Percentiles rank a stretch among this genome's conserved stretches.
Conservation (phyloP, 441 rosid genomes). For the Mallotus repandus region DNA sequence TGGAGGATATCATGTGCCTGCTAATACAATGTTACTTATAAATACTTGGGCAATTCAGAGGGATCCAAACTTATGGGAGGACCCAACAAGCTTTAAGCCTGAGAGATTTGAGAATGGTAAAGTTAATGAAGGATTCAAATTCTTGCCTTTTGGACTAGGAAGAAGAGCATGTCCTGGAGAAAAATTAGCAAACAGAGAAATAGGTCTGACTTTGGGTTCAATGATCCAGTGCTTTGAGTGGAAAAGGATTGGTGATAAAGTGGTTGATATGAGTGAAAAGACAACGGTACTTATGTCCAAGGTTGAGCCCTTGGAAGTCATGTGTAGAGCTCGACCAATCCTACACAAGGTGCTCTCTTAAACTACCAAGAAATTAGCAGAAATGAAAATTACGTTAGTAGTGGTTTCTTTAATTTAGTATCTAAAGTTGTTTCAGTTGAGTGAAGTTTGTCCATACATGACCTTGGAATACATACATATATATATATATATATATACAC, state of each 20-base stretch:
- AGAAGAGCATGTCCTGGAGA: slow-evolving; percentile 6
- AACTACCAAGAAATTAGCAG: no score
- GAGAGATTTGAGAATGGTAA: slow-evolving; percentile 1
- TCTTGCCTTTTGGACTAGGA: not conserved
- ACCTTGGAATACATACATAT: no score
- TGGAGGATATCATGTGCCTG: not conserved
- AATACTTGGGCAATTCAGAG: not conserved
- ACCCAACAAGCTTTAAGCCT: not conserved
- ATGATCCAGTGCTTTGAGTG: slow-evolving; percentile 3
- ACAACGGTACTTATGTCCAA: slow-evolving; percentile 21
- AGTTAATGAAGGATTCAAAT: not conserved
- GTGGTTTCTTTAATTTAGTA: no score
- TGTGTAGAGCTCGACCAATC: not conserved
- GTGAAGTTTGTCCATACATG: no score
- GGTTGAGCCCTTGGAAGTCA: not conserved
- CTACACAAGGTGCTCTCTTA: no score
- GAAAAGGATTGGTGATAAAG: not conserved
- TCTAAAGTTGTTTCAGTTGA: no score
- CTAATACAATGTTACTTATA: no score
- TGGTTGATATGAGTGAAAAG: slow-evolving; percentile 27
- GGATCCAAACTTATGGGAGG: not conserved
- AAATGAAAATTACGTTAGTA: no score
- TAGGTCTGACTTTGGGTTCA: not conserved
- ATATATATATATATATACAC: no score
- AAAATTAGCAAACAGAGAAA: not conserved